These are phyloP conservation scores for Trichosporon sp. DNA, from an alignment of 1,284 basidiomycete genomes.

Conservation along the genomic window DNA sequence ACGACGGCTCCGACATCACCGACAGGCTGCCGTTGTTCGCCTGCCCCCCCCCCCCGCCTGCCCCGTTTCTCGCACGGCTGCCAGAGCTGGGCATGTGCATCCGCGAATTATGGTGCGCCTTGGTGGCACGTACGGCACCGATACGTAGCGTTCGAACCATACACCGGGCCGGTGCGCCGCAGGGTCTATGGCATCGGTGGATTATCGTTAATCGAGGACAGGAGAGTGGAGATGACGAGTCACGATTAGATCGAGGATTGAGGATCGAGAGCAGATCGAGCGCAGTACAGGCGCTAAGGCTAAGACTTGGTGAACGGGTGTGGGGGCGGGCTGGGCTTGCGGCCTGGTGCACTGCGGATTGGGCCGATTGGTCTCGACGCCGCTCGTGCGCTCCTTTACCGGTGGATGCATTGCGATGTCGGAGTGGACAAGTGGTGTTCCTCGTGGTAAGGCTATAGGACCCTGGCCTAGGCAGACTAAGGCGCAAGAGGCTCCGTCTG, in stretches of 20 bases:
- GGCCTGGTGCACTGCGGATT: neutral
- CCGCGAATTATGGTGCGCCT: neutral
- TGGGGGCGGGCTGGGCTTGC: too few relatives aligned
- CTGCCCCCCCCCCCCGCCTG: neutral
- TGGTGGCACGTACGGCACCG: slow-evolving; percentile 1
- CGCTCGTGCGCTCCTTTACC: neutral
- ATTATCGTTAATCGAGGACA: neutral
- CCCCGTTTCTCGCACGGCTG: neutral
- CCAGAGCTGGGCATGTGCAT: neutral
- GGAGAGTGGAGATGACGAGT: slow-evolving; percentile 1
- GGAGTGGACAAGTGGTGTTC: neutral
- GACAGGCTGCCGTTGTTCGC: slow-evolving; percentile 1
- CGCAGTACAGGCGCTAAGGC: neutral
- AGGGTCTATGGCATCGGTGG: neutral
- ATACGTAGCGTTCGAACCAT: neutral
- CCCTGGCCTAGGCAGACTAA: slow-evolving; percentile 14
- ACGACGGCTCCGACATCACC: neutral
- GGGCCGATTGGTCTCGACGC: neutral
- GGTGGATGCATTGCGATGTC: neutral
- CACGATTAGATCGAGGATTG: neutral
- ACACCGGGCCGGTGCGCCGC: neutral
- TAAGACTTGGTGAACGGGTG: too few relatives aligned
- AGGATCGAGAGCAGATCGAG: slow-evolving; percentile 7
- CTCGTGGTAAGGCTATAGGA: slow-evolving; percentile 14
- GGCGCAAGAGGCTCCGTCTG: slow-evolving; percentile 9